Evolutionary conservation across 495 filamentous ascomycete species (phyloP), one percentile per base, ranked within the genome.

Genomic region (Hypoxylon rickii): DNA sequence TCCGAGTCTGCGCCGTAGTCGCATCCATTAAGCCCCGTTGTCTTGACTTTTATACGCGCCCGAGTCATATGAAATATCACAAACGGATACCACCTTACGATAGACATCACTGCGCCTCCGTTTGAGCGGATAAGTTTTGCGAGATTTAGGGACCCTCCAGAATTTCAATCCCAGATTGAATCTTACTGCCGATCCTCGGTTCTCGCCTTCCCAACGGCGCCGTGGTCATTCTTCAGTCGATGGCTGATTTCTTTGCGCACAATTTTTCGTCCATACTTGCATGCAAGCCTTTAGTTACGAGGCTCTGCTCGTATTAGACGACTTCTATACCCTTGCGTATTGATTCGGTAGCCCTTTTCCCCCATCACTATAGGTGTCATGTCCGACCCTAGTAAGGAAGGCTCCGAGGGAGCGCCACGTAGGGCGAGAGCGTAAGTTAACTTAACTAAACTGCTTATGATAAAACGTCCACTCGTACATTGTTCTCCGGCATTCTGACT

Each of bases 381-480:
- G 59, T 32, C 59, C 10, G 59, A 63, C 11, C 53, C 59, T 32
- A 54, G 10, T 13, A 57, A 58, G 34, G 40, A 33, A 20, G 33
- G 39, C 37, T 38, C 59, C 21, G 48, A 58, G 22, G 59, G 53
- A 10, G 50, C 59, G 11, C 59, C 59, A 7, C 59, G 59, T 5
- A 53, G 59, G 34, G 48, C 59, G 34, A 63, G 59, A 58, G 59
- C 59, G 59, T 63, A 50, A 63, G 59, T 62, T n/a, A 7, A 48
- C 24, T 24, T 34, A 5, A 33, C 2, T 3, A 13, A 17, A 45
- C 19, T 8, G 26, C 43, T 37, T 21, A 33, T 12, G 13, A 0
- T 20, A 6, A 2, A 32, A 2, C 1, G 7, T 46, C 5, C 40
- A 13, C 33, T n/a, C n/a, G n/a, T n/a, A n/a, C n/a, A n/a, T n/a